Base-by-base conservation (phyloP, 768 basidiomycete species). In the Dioszegia crocea region DNA sequence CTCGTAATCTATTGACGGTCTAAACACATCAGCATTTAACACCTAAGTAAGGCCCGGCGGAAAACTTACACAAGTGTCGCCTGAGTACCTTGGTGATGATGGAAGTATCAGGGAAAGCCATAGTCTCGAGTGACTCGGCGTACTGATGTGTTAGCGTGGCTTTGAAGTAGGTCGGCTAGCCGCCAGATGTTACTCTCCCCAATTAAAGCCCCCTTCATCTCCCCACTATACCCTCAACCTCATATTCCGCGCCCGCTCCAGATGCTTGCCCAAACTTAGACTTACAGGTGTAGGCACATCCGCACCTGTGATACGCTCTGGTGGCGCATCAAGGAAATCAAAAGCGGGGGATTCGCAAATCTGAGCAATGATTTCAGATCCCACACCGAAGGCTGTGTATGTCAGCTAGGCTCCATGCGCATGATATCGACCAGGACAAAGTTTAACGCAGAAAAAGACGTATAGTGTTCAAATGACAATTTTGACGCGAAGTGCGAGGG, bases 321-420 rank as follows among this genome's bases (percentile, higher is more conserved):
- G 90, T 14, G 96, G 92, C 19, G 94, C 93, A 80, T 99, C 96
- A 33, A 99, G 87, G 81, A 91, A 97, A 80, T 98, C 92, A 75
- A 94, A 99, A 2, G 92, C 94, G 71, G 96, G 91, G 68, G 89
- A 90, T 83, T 99, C 96, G 56, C 94, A 83, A 68, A 98, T 91
- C 78, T 98, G 93, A 14, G 96, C 96, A 67, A 89, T 90, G 71
- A 99, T 94, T 80, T 99, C 96, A 68, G 91, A 93, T 65, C 96
- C 96, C 56, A 99, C 94, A 80, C 96, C 91, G 78, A 97, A 98
- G 49, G 84, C 86, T 72, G 23, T 10, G 10, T 16, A 51, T 19
- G 26, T 53, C 24, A 53, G 51, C 51, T 38, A 6, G 17, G 2
- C 27, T n/a, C n/a, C n/a, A n/a, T n/a, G n/a, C n/a, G n/a, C n/a